phyloP scores from a whole-genome alignment of 2,329 filamentous ascomycete species.

The Raffaelea albimanens region DNA sequence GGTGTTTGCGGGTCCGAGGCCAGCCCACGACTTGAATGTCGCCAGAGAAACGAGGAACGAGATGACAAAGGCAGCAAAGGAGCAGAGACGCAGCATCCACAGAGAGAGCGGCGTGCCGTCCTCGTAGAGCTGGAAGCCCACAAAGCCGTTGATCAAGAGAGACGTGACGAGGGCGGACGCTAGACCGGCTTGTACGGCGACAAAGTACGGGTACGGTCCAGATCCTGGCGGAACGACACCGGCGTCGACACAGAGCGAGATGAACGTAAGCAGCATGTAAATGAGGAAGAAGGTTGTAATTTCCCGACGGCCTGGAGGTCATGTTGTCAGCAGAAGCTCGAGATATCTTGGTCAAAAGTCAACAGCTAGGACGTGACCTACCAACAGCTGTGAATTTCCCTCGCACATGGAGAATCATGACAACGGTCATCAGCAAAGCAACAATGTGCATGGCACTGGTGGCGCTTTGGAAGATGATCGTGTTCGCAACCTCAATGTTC shows the following conservation, averaged over 20 bases:
- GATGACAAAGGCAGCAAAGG: slow-evolving; percentile 72
- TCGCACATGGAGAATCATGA: slow-evolving; percentile 95
- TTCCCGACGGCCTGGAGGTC: slow-evolving; percentile 46
- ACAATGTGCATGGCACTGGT: slow-evolving; percentile 87
- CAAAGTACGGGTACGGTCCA: slow-evolving; percentile 79
- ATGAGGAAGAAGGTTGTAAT: slow-evolving; percentile 92
- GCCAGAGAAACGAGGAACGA: slow-evolving; percentile 79
- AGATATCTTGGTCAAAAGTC: too few species aligned
- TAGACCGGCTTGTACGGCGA: slow-evolving; percentile 76
- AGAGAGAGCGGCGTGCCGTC: slow-evolving; percentile 89
- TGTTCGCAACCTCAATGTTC: slow-evolving; percentile 93
- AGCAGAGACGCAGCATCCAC: slow-evolving; percentile 79
- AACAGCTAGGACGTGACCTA: too few species aligned
- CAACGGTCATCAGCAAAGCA: slow-evolving; percentile 82
- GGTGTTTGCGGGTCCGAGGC: slow-evolving; percentile 75
- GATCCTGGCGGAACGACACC: slow-evolving; percentile 83
- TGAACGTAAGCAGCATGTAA: slow-evolving; percentile 82
- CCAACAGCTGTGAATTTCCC: slow-evolving; percentile 98
- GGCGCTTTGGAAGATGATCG: slow-evolving; percentile 93
- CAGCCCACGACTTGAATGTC: slow-evolving; percentile 88
- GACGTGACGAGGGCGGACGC: slow-evolving; percentile 79
- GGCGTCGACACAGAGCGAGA: slow-evolving; percentile 83
- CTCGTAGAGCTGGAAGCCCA: slow-evolving; percentile 96
- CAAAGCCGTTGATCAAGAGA: slow-evolving; percentile 92
- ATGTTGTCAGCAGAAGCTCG: not conserved